A percentile compares a stretch with the other conserved stretches of the same genome.
Evolutionary conservation across 805 yeast species (phyloP).

Genomic region (Pichia insulana): DNA sequence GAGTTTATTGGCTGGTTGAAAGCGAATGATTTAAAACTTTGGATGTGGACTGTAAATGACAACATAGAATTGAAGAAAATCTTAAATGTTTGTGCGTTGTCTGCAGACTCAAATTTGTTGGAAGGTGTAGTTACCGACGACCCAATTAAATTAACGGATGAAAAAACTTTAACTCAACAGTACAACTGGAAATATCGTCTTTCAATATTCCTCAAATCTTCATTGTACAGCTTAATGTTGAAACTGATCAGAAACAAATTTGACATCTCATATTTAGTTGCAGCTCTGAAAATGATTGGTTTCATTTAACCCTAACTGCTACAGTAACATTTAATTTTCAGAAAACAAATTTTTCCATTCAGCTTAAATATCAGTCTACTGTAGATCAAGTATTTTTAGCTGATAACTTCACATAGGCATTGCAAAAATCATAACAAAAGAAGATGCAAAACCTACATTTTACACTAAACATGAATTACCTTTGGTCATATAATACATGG

Average conservation of each 20-base stretch:
- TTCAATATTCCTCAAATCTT: slow-evolving; percentile 11
- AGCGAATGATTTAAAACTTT: slow-evolving; percentile 20
- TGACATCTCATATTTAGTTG: slow-evolving; percentile 13
- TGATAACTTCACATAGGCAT: no score
- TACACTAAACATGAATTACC: no score
- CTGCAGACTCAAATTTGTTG: slow-evolving; percentile 8
- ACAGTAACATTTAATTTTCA: neutral
- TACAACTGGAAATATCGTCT: slow-evolving; percentile 9
- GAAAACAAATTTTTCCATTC: neutral
- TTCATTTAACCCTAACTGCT: slow-evolving; percentile 10
- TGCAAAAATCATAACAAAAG: no score
- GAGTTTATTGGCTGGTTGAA: slow-evolving; percentile 14
- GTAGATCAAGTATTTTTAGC: no score
- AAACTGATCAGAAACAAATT: slow-evolving; percentile 16
- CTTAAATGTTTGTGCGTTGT: slow-evolving; percentile 7
- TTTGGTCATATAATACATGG: no score
- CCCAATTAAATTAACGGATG: slow-evolving; percentile 8
- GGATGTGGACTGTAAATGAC: slow-evolving; percentile 32
- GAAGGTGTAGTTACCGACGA: slow-evolving; percentile 21
- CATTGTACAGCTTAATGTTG: slow-evolving; percentile 14
- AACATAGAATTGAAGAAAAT: slow-evolving; percentile 17
- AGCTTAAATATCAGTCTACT: neutral
- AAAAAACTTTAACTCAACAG: neutral
- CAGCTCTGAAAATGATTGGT: slow-evolving; percentile 16
- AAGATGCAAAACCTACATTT: no score